A percentile compares a stretch with the other conserved stretches of the same genome.
Evolutionary conservation across 1,139 yeast genomes (phyloP).

Genomic region (Debaryomyces sp.): DNA sequence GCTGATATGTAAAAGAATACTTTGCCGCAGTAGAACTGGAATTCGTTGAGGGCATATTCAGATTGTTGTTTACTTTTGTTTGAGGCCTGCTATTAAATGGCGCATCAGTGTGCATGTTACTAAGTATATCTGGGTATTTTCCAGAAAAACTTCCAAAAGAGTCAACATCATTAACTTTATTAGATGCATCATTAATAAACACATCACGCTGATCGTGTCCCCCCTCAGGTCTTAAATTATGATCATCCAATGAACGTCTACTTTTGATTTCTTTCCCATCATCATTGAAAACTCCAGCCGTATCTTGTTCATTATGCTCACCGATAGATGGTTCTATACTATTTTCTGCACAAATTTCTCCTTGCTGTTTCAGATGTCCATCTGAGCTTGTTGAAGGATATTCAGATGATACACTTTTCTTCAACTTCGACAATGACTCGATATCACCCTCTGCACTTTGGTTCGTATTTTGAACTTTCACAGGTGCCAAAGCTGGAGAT

Average conservation of each 20-base stretch:
- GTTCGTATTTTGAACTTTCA: constrained; percentile 7
- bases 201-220: not conserved
- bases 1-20: not conserved
- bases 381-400: not conserved
- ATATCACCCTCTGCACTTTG: constrained; percentile 14
- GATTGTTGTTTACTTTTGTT: not conserved
- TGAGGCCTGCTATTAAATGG: not conserved
- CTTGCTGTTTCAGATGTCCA: not conserved
- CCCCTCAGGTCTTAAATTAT: not conserved
- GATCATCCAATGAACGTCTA: not conserved
- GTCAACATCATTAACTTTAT: not conserved
- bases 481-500: constrained; percentile 9
- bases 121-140: not conserved
- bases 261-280: not conserved
- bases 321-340: not conserved
- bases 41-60: not conserved
- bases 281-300: not conserved
- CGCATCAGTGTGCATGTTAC: not conserved
- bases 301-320: not conserved
- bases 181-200: not conserved
- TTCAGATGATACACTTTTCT: constrained; percentile 2
- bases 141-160: not conserved
- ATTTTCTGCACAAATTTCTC: not conserved
- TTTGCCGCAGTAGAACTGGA: not conserved
- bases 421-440: constrained; percentile 1